Percentiles rank a stretch among this genome's conserved stretches.
Conservation (phyloP, 192 early-diverging fungal genomes). For the Podila clonocystis region DNA sequence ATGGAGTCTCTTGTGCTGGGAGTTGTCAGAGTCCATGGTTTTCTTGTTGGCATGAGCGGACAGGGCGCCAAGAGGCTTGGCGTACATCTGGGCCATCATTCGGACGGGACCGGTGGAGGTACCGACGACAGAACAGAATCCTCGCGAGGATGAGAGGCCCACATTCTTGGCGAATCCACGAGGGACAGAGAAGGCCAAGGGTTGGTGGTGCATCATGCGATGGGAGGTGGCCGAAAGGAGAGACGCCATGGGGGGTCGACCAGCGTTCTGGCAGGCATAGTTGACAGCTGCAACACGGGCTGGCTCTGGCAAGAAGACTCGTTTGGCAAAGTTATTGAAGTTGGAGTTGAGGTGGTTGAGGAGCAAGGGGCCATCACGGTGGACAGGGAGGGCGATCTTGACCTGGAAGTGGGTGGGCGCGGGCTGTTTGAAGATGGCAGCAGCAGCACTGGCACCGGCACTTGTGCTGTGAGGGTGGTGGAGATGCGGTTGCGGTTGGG, state of each 20-base stretch:
- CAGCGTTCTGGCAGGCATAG: constrained; percentile 41
- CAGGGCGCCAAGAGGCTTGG: constrained; percentile 36
- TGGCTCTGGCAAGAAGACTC: constrained; percentile 42
- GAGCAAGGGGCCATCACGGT: constrained; percentile 43
- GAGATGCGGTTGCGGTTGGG: constrained; percentile 20
- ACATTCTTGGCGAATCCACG: constrained; percentile 37
- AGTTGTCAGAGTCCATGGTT: constrained; percentile 4
- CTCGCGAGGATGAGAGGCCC: constrained; percentile 43
- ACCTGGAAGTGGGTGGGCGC: constrained; percentile 44
- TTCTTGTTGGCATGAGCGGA: constrained; percentile 22
- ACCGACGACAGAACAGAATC: constrained; percentile 25
- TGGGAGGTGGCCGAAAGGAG: constrained; percentile 31
- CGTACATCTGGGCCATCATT: constrained; percentile 52
- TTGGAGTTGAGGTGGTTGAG: constrained; percentile 30
- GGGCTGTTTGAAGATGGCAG: constrained; percentile 18
- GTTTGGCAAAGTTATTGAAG: constrained; percentile 21
- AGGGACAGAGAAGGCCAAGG: constrained; percentile 35
- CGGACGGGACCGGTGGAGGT: constrained; percentile 28
- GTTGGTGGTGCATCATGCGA: constrained; percentile 40
- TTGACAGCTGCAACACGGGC: constrained; percentile 47
- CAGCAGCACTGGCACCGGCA: constrained; percentile 6
- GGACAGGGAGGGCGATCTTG: constrained; percentile 24
- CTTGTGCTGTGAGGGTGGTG: constrained; percentile 28
- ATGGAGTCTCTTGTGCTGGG: constrained; percentile 5
- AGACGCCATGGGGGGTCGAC: constrained; percentile 37